These are phyloP conservation scores for Arthrobotrys pseudoclavata DNA, from an alignment of 2,329 filamentous ascomycete species.

Conservation along the genomic window DNA sequence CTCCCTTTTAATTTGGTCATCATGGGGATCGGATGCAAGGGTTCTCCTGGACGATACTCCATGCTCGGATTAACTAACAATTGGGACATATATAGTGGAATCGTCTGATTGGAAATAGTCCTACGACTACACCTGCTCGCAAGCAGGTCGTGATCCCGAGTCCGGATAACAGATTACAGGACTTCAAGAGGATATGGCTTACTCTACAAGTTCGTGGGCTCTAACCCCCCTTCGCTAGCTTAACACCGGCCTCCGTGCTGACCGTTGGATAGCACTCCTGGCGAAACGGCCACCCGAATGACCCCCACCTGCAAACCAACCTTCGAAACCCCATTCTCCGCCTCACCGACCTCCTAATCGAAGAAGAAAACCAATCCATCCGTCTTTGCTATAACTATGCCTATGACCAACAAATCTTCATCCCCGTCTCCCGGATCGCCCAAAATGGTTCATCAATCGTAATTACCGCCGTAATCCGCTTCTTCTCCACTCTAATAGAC, in stretches of 20 bases:
- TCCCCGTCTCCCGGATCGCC: slow-evolving; percentile 89
- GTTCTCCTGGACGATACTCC: background rate
- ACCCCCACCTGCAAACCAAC: slow-evolving; percentile 62
- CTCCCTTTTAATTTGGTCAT: background rate
- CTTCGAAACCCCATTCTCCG: slow-evolving; percentile 62
- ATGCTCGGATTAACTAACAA: background rate
- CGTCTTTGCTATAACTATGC: slow-evolving; percentile 87
- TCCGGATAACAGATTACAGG: slow-evolving; percentile 61
- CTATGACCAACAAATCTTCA: slow-evolving; percentile 87
- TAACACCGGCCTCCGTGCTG: background rate
- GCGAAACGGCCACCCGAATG: slow-evolving; percentile 63
- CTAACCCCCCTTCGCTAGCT: background rate
- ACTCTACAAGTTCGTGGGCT: slow-evolving; percentile 61
- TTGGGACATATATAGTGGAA: slow-evolving; percentile 61
- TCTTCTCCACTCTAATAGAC: slow-evolving; percentile 93
- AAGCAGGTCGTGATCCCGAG: slow-evolving; percentile 61
- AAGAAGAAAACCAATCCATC: slow-evolving; percentile 63
- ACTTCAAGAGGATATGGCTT: slow-evolving; percentile 64
- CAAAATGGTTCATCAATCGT: slow-evolving; percentile 87
- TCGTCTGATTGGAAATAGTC: slow-evolving; percentile 62
- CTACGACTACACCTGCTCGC: slow-evolving; percentile 51
- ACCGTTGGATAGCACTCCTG: slow-evolving; percentile 61
- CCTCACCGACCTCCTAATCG: slow-evolving; percentile 62
- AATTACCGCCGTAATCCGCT: slow-evolving; percentile 83
- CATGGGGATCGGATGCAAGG: background rate